Evolutionary conservation across 352 stramenopile genomes (phyloP).

Genomic region (Globisporangium echinulatum): DNA sequence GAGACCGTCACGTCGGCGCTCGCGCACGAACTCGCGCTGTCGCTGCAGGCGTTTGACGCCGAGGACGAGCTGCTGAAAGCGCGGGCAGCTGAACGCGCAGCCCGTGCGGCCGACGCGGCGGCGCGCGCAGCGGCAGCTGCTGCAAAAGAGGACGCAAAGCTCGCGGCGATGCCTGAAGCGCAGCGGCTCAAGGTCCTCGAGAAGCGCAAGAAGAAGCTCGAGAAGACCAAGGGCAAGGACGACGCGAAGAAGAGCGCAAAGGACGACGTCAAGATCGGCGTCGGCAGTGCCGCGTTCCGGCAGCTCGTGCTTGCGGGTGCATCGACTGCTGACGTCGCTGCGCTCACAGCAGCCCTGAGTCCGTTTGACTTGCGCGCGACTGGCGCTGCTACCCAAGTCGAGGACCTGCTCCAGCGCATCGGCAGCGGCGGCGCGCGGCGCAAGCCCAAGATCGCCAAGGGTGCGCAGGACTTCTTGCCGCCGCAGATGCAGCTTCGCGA

Average conservation of each 20-base stretch:
- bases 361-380: slow-evolving; percentile 57
- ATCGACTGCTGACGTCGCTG: background rate
- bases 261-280: slow-evolving; percentile 61
- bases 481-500: slow-evolving; percentile 96
- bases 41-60: slow-evolving; percentile 50
- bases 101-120: slow-evolving; percentile 56
- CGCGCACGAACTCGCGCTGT: slow-evolving; percentile 35
- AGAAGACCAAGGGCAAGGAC: slow-evolving; percentile 82
- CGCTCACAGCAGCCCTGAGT: slow-evolving; percentile 20
- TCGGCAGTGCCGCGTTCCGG: slow-evolving; percentile 57
- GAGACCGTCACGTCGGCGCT: slow-evolving; percentile 31
- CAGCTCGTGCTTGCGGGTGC: slow-evolving; percentile 24
- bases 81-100: slow-evolving; percentile 45
- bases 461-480: slow-evolving; percentile 94
- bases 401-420: slow-evolving; percentile 60
- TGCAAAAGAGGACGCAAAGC: slow-evolving; percentile 80
- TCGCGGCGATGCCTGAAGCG: slow-evolving; percentile 67
- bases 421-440: slow-evolving; percentile 67
- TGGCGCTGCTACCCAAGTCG: slow-evolving; percentile 37
- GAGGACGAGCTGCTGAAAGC: slow-evolving; percentile 56
- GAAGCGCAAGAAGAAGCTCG: slow-evolving; percentile 77
- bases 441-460: slow-evolving; percentile 87
- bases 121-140: slow-evolving; percentile 63
- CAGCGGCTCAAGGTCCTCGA: slow-evolving; percentile 74
- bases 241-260: slow-evolving; percentile 56